phyloP scores from a whole-genome alignment of 257 asterid genomes.

The Haberlea rhodopensis region DNA sequence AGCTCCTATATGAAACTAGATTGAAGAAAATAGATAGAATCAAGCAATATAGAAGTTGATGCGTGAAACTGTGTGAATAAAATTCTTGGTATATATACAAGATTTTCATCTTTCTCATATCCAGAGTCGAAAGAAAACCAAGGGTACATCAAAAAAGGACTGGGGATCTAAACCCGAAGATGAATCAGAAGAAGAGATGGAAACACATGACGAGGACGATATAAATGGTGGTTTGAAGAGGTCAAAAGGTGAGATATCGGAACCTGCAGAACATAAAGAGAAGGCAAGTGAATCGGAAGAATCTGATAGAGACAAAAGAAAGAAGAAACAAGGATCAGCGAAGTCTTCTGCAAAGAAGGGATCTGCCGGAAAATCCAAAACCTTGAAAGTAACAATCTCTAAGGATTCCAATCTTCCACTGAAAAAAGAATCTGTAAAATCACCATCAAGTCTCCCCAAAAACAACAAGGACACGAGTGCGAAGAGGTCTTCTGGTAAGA shows the following conservation, averaged over 20 bases:
- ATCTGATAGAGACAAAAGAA: conserved; percentile 42
- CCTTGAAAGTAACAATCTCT: conserved; percentile 45
- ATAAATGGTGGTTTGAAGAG: conserved; percentile 46
- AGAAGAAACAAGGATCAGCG: conserved; percentile 38
- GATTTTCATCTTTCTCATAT: conserved; percentile 15
- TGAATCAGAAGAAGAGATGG: conserved; percentile 56
- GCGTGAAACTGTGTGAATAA: conserved; percentile 2
- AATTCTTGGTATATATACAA: background rate
- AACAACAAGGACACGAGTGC: conserved; percentile 39
- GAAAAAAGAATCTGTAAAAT: conserved; percentile 52
- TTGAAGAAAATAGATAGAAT: conserved; percentile 13
- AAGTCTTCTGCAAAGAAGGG: conserved; percentile 55
- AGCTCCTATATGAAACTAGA: conserved; percentile 8
- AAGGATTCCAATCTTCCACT: conserved; percentile 49
- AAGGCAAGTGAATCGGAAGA: conserved; percentile 50
- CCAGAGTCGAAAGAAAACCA: conserved; percentile 53
- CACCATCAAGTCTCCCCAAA: conserved; percentile 46
- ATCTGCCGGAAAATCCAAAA: conserved; percentile 45
- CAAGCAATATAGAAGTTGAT: background rate
- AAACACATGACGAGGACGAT: conserved; percentile 41
- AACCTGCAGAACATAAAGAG: conserved; percentile 57
- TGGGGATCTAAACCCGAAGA: conserved; percentile 58
- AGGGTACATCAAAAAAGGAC: conserved; percentile 43
- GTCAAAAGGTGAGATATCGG: conserved; percentile 73
- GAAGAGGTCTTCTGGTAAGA: conserved; percentile 52